These are phyloP conservation scores for Emergomyces africanus DNA, from an alignment of 2,329 filamentous ascomycete genomes.

Conservation along the genomic window DNA sequence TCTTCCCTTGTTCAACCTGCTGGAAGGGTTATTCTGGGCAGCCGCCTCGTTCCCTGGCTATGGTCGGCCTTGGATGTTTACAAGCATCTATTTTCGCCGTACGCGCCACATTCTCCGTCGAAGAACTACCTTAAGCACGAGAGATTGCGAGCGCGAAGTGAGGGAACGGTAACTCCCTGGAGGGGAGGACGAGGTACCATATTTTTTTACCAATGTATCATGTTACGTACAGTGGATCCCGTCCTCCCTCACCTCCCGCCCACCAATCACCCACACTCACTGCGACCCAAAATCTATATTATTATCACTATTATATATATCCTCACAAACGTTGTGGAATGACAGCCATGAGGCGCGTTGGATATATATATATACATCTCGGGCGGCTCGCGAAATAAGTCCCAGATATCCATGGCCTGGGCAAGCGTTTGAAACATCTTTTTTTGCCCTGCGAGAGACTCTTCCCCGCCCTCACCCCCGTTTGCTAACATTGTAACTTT, in stretches of 20 bases:
- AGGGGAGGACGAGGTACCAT: not conserved
- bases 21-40: not conserved
- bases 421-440: conserved; percentile 1
- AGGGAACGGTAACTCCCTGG: not conserved
- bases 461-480: not conserved
- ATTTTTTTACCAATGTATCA: not conserved
- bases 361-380: not conserved
- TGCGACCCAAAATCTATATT: not conserved
- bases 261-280: not conserved
- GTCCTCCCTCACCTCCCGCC: not conserved
- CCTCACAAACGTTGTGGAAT: not conserved
- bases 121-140: not conserved
- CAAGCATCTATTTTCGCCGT: not conserved
- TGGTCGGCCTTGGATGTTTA: too few species aligned
- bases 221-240: not conserved
- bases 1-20: not conserved
- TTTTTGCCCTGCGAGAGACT: not conserved
- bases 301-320: not conserved
- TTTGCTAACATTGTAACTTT: not conserved
- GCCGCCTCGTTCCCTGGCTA: too few species aligned
- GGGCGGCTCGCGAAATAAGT: not conserved
- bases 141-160: not conserved
- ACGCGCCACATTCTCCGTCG: not conserved
- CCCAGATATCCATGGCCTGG: not conserved
- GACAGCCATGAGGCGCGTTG: not conserved